Base-by-base conservation (phyloP, 1,284 basidiomycete species). In the Xerocomus nothofagi region DNA sequence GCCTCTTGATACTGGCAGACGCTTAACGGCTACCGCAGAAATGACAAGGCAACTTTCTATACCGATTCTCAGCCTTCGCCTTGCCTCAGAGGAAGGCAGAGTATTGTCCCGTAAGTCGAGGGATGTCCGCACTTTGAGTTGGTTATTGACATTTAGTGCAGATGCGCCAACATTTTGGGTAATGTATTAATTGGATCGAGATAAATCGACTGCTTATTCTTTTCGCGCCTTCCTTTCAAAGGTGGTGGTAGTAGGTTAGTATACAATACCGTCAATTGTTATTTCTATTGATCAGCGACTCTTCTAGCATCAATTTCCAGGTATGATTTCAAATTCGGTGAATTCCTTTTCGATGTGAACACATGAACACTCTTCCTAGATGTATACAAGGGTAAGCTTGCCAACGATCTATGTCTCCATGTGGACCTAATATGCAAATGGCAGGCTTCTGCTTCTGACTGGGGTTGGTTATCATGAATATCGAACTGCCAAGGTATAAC, bases 21-120 rank as follows among this genome's bases (percentile, higher is more conserved):
- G 40, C 45, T 44, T 47, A 50, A 57, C 18, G 39, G 20, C 27
- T 39, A 15, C 8, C 29, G 0, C 49, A 86, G 83, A 56, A 86
- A 85, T 63, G 84, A 86, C 67, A 86, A 86, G 68, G 83, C 82
- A 1, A 86, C 80, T 4, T 86, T 87, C 71, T 86, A 86, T 65
- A 73, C 71, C 26, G 84, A 86, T 63, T 79, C 79, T 14, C 73
- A 74, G 71, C 65, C 72, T 33, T 86, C 83, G 1, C 71, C 77
- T 3, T 61, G 82, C 57, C 67, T 86, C 46, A 80, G 84, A 47
- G 83, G 83, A 31, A 73, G 84, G 56, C 75, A 74, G 54, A 79
- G 78, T 44, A 86, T 86, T 59, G 84, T 86, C 14, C 84, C 84
- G 76, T 85, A 58, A 62, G 80, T 71, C 15, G 20, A 30, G 21